Percentiles rank a stretch among this genome's conserved stretches.
Conservation (phyloP, 2,329 filamentous ascomycete species). For the Fusarium buxicola region DNA sequence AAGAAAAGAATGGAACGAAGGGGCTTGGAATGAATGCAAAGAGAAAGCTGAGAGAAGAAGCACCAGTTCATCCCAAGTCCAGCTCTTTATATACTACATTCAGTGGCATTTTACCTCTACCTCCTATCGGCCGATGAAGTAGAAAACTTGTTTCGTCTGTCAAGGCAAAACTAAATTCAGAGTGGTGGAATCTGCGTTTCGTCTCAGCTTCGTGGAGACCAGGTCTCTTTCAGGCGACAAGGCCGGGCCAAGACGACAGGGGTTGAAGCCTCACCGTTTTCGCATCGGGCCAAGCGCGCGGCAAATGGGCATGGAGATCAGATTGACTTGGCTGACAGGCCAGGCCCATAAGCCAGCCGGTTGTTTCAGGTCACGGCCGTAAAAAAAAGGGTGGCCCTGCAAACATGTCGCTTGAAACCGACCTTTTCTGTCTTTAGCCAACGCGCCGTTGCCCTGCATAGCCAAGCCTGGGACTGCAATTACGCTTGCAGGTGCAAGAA, state of each 20-base stretch:
- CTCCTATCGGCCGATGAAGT: not conserved
- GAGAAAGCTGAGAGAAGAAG: conserved; percentile 33
- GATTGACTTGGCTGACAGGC: not conserved
- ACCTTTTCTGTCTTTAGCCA: not conserved
- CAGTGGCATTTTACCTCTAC: not conserved
- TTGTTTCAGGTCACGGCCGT: conserved; percentile 16
- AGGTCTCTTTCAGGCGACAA: conserved; percentile 26
- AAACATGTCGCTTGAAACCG: not conserved
- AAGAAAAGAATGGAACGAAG: conserved; percentile 24
- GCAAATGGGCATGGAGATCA: conserved; percentile 4
- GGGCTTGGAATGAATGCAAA: conserved; percentile 22
- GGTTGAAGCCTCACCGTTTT: conserved; percentile 11
- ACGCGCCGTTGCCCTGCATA: not conserved
- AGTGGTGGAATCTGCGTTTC: conserved; percentile 38
- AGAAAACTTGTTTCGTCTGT: conserved; percentile 9
- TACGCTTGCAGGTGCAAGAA: not conserved
- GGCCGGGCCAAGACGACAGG: conserved; percentile 22
- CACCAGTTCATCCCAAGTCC: not conserved
- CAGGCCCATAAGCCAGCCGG: not conserved
- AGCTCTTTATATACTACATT: conserved; percentile 28
- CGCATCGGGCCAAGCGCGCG: conserved; percentile 27
- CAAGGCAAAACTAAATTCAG: conserved; percentile 23
- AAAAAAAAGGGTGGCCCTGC: not conserved
- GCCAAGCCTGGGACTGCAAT: conserved; percentile 5
- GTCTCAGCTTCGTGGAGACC: conserved; percentile 41